phyloP scores from a whole-genome alignment of 2,329 filamentous ascomycete species.

The Thielaviopsis punctulata region DNA sequence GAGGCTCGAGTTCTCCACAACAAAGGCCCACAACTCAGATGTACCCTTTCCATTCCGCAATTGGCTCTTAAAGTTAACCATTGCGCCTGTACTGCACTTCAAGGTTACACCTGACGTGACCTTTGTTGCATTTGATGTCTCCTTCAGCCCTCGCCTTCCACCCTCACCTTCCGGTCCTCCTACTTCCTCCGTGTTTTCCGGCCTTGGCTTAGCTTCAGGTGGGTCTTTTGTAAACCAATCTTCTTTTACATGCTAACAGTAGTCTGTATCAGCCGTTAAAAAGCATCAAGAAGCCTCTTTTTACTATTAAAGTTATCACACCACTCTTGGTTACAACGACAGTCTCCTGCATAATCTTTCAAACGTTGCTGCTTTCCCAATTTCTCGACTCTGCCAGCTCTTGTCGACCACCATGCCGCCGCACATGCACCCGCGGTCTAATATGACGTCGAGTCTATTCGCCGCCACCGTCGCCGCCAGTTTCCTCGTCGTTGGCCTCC shows the following conservation, averaged over 20 bases:
- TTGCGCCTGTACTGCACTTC: background rate
- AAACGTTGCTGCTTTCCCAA: background rate
- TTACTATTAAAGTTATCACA: no score
- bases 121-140: background rate
- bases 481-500: constrained; percentile 81
- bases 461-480: constrained; percentile 78
- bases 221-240: background rate
- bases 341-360: no score
- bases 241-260: background rate
- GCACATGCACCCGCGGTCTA: constrained; percentile 82
- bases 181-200: background rate
- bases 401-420: constrained; percentile 47
- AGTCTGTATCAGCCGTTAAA: background rate
- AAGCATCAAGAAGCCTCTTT: no score
- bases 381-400: background rate
- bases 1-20: no score
- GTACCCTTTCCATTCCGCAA: background rate
- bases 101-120: background rate
- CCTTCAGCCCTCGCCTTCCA: background rate
- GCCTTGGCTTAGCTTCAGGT: background rate
- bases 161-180: background rate
- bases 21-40: background rate
- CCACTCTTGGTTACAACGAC: no score
- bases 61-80: background rate
- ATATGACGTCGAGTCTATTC: constrained; percentile 86